A percentile compares a stretch with the other conserved stretches of the same genome.
These are phyloP conservation scores for Nitzschia inconspicua DNA, from an alignment of 108 stramenopile genomes.

Conservation along the genomic window DNA sequence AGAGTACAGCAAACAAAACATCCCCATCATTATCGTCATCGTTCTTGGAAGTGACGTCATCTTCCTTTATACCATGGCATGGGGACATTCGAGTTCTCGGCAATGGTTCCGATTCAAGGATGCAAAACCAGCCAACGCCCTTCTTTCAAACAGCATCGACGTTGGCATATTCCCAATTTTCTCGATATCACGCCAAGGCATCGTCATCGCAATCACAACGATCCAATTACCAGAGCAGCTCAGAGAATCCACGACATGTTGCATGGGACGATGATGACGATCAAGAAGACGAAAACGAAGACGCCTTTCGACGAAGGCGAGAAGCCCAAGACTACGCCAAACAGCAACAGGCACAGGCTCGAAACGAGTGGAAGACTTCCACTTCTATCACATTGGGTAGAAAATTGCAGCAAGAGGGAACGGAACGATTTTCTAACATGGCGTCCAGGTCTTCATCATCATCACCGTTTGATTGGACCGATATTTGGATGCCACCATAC, in stretches of 20 bases:
- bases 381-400: constrained; percentile 27
- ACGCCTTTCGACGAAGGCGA: constrained; percentile 23
- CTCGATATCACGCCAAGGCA: constrained; percentile 27
- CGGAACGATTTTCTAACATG: not conserved
- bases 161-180: constrained; percentile 36
- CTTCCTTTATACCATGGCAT: constrained; percentile 1
- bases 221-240: constrained; percentile 6
- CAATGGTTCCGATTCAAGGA: not conserved
- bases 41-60: not conserved
- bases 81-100: constrained; percentile 7
- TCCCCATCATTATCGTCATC: not conserved
- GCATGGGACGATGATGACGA: constrained; percentile 63
- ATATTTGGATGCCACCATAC: constrained; percentile 71
- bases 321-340: constrained; percentile 7
- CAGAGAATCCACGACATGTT: constrained; percentile 38
- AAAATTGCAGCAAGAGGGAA: not conserved
- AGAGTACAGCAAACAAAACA: not conserved
- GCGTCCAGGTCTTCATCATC: not conserved
- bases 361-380: constrained; percentile 32
- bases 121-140: not conserved
- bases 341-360: constrained; percentile 22
- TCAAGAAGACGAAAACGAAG: constrained; percentile 51
- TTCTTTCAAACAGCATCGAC: constrained; percentile 25
- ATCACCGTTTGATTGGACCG: constrained; percentile 38
- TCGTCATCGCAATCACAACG: not conserved